A percentile compares a stretch with the other conserved stretches of the same genome.
These are phyloP conservation scores for Heliosperma pusillum DNA, from an alignment of 148 eudicot species.

Conservation along the genomic window DNA sequence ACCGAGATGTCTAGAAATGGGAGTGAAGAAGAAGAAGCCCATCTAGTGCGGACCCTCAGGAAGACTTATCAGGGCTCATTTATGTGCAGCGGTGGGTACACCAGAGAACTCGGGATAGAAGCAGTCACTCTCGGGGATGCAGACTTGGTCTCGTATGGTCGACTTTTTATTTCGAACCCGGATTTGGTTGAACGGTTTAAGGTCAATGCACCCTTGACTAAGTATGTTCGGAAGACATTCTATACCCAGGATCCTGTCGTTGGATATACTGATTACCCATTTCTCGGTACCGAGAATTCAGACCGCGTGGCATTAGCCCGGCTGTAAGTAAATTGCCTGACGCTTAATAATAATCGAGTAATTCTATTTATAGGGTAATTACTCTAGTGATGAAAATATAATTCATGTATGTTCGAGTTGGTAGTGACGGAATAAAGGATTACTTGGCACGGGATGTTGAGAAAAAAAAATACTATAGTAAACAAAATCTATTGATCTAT, in stretches of 20 bases:
- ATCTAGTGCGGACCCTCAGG: slow-evolving; percentile 49
- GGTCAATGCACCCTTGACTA: slow-evolving; percentile 57
- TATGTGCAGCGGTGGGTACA: slow-evolving; percentile 75
- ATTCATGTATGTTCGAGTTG: too few species aligned
- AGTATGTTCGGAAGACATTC: slow-evolving; percentile 60
- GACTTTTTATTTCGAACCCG: slow-evolving; percentile 73
- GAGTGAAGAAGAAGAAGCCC: slow-evolving; percentile 53
- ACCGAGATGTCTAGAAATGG: slow-evolving; percentile 39
- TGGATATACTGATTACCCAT: slow-evolving; percentile 87
- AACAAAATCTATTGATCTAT: background rate
- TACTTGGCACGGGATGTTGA: background rate
- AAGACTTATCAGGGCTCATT: slow-evolving; percentile 59
- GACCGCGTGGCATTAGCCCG: slow-evolving; percentile 14
- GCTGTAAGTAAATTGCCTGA: slow-evolving; percentile 6
- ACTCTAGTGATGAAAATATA: too few species aligned
- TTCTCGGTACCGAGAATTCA: slow-evolving; percentile 27
- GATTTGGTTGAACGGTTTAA: slow-evolving; percentile 75
- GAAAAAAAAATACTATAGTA: background rate
- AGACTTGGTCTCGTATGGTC: slow-evolving; percentile 76
- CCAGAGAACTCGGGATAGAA: slow-evolving; percentile 57
- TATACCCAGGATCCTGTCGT: slow-evolving; percentile 73
- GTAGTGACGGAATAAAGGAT: background rate
- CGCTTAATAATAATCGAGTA: background rate
- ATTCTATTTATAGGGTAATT: too few species aligned
- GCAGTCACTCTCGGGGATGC: slow-evolving; percentile 80